Evolutionary conservation across 495 filamentous ascomycete genomes (phyloP), one percentile per base, ranked within the genome.

Genomic region (Tuber aestivum): DNA sequence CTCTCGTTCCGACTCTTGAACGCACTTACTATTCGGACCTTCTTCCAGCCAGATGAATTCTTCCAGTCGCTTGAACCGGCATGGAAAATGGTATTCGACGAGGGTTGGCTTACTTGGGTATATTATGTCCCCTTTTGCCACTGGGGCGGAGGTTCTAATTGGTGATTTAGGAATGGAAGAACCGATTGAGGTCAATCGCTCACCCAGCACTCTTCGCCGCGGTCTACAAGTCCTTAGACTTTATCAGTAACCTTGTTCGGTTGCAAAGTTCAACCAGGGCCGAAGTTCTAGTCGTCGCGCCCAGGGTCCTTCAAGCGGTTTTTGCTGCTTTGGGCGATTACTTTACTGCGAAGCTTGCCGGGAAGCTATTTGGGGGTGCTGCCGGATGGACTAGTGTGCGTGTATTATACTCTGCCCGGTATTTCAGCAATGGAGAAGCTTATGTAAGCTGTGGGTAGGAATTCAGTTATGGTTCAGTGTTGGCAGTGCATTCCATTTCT

Each of bases 11-110:
- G 95, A 73, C 87, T 97, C 71, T 81, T 93, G 83, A 97, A 98
- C 85, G 90, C 94, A n/a, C 86, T 97, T 74, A 89, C 86, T 71
- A 86, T 96, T 56, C 87, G 89, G 71, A 98, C 95, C n/a, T 99
- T 97, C 83, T 99, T 99, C 86, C 95, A 99, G 84, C 95, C 95
- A n/a, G 95, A 99, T 86, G 95, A 99, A 83, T 98, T 92, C 86
- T 99, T 94, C 79, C 95, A 99, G 82, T 92, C 94, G 9, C 87
- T 99, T 18, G 95, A 99, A 83, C 96, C 95, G 50, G 95, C 95
- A 77, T 98, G 95, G 94, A 87, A 91, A 83, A 86, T 95, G 69
- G 91, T 92, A 0, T 98, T 97, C 85, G 95, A 94, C 14, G 92
- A 92, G 56, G 92, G 94, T 35, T 98, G 94, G 94, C 87, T 99